Percentiles rank a stretch among this genome's conserved stretches.
Conservation (phyloP, 139 green algal species). For the Volvox reticuliferus region DNA sequence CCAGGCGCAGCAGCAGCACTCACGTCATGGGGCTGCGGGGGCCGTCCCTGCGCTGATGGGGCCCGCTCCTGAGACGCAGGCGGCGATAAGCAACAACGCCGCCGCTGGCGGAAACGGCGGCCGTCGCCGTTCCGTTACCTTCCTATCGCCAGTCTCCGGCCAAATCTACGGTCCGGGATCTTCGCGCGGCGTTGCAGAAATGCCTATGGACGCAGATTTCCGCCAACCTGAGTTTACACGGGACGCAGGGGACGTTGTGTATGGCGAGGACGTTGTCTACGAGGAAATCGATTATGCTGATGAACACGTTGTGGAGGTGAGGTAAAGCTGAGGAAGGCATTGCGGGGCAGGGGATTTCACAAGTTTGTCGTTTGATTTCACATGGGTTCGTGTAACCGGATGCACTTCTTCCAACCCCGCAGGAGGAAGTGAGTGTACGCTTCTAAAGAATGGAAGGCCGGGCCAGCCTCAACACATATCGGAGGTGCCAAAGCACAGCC, state of each 20-base stretch:
- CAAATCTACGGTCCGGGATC: neutral
- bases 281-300: neutral
- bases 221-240: neutral
- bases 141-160: neutral
- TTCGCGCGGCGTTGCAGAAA: conserved; percentile 1
- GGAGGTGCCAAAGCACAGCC: no score
- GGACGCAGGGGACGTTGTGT: neutral
- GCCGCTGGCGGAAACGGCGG: neutral
- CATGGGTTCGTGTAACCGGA: no score
- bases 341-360: neutral
- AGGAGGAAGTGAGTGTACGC: conserved; percentile 15
- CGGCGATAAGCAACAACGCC: neutral
- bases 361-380: no score
- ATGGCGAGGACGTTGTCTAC: neutral
- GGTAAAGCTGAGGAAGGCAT: neutral
- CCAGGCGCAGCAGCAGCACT: neutral
- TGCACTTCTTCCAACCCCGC: neutral
- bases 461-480: no score
- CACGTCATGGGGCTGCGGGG: no score
- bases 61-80: neutral
- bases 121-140: neutral
- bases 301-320: neutral
- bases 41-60: neutral
- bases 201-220: neutral
- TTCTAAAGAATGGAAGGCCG: neutral